These are phyloP conservation scores for Cardamine occulta DNA, from an alignment of 345 rosid genomes.

Conservation along the genomic window DNA sequence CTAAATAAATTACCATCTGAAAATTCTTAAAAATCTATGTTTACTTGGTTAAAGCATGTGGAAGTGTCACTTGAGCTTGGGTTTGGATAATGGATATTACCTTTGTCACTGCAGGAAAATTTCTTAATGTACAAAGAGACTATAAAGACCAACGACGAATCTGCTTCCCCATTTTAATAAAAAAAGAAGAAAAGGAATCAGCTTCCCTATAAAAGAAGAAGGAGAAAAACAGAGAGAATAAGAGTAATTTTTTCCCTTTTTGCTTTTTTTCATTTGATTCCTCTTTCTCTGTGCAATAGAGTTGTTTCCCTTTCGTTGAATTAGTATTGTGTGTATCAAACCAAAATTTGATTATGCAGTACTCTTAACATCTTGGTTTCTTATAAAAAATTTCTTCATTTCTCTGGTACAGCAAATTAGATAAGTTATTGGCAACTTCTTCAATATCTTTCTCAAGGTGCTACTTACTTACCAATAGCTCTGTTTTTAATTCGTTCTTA, in stretches of 20 bases:
- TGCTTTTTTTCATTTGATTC: conserved; percentile 29
- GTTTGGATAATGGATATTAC: background rate
- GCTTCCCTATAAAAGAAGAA: conserved; percentile 41
- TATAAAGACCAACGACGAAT: conserved; percentile 28
- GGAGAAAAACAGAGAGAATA: conserved; percentile 30
- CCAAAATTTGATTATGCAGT: conserved; percentile 2
- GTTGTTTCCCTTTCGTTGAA: conserved; percentile 6
- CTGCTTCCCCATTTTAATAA: conserved; percentile 22
- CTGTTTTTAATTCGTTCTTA: background rate
- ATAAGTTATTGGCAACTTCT: background rate
- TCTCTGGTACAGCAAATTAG: conserved; percentile 13
- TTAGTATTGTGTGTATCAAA: background rate
- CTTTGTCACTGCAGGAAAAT: conserved; percentile 27
- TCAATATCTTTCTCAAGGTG: conserved; percentile 31
- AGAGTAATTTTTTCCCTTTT: background rate
- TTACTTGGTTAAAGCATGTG: background rate
- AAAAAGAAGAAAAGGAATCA: conserved; percentile 29
- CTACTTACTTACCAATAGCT: background rate
- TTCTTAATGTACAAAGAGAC: conserved; percentile 20
- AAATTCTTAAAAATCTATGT: background rate
- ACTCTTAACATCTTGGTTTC: conserved; percentile 1
- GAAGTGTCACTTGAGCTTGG: background rate
- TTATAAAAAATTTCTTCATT: background rate
- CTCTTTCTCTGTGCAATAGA: background rate
- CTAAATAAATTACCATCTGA: background rate